Base-by-base conservation (phyloP, 139 green algal genomes). In the Chlamydomonas asymmetrica region DNA sequence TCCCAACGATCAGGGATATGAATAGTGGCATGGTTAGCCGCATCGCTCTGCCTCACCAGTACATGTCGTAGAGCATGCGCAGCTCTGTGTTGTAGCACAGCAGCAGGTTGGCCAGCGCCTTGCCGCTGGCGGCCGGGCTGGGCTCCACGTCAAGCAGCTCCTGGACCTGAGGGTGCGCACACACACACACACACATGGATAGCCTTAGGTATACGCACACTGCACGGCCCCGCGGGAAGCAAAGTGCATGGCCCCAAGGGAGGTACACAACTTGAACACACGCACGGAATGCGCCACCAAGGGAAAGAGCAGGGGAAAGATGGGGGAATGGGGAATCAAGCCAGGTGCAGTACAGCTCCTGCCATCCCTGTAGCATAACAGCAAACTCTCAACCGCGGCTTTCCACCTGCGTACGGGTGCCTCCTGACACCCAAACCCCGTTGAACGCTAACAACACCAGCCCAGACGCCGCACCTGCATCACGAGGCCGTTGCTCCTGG, bases 31-130 rank as follows among this genome's bases (percentile, higher is more conserved):
- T 43, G 34, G 20, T 38, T 70, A 41, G 31, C 69, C 16, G 59
- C 39, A n/a, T 23, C 37, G 27, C 71, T 39, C 20, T 57, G 10
- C 4, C 81, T 67, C 71, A 86, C 74, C 84, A 84, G 76, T 90
- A 92, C 62, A 80, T 81, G 74, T 93, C 87, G 67, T 93, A 93
- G 41, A 93, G 54, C 29, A 63, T 54, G 29, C 88, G 62, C 71
- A 93, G 76, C 75, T 93, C 88, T 3, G 79, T 86, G 75, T 90
- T 92, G 67, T 80, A 82, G 49, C 82, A 76, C 72, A 89, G 75
- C 43, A 92, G 71, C 69, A 90, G 57, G 73, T 91, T 91, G 43
- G 25, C 52, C 8, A 91, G 50, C 27, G 63, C 71, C 0, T 52
- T 78, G 43, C 56, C 43, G 50, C 29, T 74, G 49, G 76, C 57